Evolutionary conservation across 306 rosid genomes (phyloP), one percentile per base, ranked within the genome.

Genomic region (Quercus alba): DNA sequence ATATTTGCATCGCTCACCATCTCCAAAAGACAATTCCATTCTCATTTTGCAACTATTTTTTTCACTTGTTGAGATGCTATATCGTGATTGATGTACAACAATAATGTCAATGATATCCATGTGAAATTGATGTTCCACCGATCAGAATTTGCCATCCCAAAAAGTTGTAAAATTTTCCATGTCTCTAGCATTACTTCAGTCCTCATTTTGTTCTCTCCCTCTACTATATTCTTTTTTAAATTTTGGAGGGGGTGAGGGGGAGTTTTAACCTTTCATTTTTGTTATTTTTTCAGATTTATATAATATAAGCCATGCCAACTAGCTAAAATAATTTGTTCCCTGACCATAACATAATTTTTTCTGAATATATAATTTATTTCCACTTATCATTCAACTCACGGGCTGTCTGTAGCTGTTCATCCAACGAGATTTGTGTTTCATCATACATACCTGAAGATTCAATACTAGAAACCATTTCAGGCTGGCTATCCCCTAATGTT

Each of bases 371-470:
- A 76, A 57, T 75, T 84, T 58, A 82, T 80, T 89, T 87, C 80
- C 35, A 77, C 85, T 77, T 77, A 69, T 33, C 82, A 66, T 86
- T 83, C 87, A 79, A 75, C 58, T 86, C 70, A 82, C 81, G 78
- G 55, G 71, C 81, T 78, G 83, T 49, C 67, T 70, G 83, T 67
- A 75, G 81, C 77, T 79, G 76, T 64, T 82, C 90, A 61, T 83
- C 84, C 87, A 75, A 73, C 81, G 83, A 75, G 77, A 41, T 79
- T 63, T 75, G 85, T 73, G 86, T 84, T 87, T 85, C 93, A 86
- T 92, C 90, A 86, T 78, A 89, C 93, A 90, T 73, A 11, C 70
- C 86, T 21, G 82, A 74, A 78, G 89, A 81, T 81, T 84, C 87
- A 80, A 89, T 81, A 77, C 80, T 84, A 35, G 84, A 66, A 81